phyloP scores from a whole-genome alignment of 73 alveolate genomes.

The Tetrahymena elliotti region DNA sequence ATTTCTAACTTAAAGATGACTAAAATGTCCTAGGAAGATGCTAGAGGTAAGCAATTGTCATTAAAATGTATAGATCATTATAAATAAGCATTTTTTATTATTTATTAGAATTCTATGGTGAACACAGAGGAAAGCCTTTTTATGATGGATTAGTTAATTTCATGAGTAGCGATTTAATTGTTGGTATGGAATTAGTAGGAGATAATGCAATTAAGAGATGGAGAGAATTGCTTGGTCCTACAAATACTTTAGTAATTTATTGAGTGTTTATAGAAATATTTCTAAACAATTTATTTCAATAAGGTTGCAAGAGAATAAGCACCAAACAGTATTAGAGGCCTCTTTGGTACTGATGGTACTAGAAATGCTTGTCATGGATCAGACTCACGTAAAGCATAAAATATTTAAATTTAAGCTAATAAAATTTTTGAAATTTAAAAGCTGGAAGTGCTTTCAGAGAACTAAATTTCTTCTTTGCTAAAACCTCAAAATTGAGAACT shows the following conservation, averaged over 20 bases:
- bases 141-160: conserved; percentile 69
- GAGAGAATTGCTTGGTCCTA: conserved; percentile 93
- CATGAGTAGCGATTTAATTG: conserved; percentile 84
- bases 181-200: conserved; percentile 89
- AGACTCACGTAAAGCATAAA: conserved; percentile 50
- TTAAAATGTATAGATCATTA: no score
- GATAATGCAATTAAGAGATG: conserved; percentile 84
- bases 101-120: conserved; percentile 69
- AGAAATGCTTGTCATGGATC: conserved; percentile 94
- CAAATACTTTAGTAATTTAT: conserved; percentile 49
- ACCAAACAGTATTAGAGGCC: conserved; percentile 86
- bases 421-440: not conserved
- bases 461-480: conserved; percentile 74
- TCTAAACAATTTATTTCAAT: not conserved
- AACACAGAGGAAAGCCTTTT: conserved; percentile 80
- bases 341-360: conserved; percentile 90
- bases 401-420: not conserved
- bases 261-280: not conserved
- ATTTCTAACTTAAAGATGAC: conserved; percentile 88
- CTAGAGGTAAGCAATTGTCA: conserved; percentile 23
- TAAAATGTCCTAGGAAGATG: conserved; percentile 63
- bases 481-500: conserved; percentile 47
- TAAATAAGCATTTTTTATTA: not conserved
- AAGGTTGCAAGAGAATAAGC: conserved; percentile 80
- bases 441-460: conserved; percentile 87